A percentile compares a stretch with the other conserved stretches of the same genome.
Conservation (phyloP, 345 rosid genomes). For the Pelargonium nanum region DNA sequence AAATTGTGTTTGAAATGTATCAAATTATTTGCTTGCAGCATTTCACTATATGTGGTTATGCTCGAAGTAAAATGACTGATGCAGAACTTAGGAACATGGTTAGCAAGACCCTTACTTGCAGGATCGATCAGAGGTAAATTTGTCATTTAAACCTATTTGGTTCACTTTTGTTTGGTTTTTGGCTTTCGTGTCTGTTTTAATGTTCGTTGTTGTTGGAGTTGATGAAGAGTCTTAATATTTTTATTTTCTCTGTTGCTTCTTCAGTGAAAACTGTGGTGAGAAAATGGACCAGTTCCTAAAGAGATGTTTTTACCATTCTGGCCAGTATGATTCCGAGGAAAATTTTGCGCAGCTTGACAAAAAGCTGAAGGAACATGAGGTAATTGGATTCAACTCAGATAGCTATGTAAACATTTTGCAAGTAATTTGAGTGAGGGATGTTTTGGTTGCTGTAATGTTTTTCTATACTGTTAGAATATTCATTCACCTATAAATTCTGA, state of each 20-base stretch:
- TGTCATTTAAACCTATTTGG: neutral
- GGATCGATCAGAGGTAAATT: conserved; percentile 79
- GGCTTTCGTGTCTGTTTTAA: neutral
- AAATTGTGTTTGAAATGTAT: neutral
- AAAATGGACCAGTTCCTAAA: conserved; percentile 87
- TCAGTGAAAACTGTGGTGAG: conserved; percentile 68
- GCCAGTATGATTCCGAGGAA: conserved; percentile 79
- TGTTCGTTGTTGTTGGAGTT: neutral
- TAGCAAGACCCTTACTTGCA: conserved; percentile 85
- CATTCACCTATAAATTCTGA: too few species aligned
- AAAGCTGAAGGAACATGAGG: conserved; percentile 85
- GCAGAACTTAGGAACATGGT: conserved; percentile 83
- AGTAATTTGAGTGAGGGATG: neutral
- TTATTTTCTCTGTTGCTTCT: conserved; percentile 3
- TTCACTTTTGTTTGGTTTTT: neutral
- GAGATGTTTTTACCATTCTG: conserved; percentile 93
- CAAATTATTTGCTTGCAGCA: conserved; percentile 34
- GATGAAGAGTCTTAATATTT: neutral
- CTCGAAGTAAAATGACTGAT: conserved; percentile 92
- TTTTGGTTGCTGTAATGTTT: neutral
- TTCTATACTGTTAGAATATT: too few species aligned
- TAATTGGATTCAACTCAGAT: conserved; percentile 11
- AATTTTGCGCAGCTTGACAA: conserved; percentile 67
- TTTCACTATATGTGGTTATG: conserved; percentile 54
- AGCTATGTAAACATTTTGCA: neutral